phyloP scores from a whole-genome alignment of 2,329 filamentous ascomycete species.

The Trichoderma brevicompactum region DNA sequence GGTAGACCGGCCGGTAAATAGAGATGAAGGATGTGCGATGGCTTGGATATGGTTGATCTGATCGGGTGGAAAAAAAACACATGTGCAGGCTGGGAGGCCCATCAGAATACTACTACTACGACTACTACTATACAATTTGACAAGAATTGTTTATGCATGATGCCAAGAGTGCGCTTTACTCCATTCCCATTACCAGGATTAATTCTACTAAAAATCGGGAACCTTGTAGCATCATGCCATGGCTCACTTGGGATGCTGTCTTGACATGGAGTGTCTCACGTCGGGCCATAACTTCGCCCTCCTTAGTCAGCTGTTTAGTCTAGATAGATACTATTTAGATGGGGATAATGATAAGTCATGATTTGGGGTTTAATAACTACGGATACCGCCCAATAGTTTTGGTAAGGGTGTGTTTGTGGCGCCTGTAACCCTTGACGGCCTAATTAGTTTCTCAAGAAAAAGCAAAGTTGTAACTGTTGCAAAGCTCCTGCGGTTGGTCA shows the following conservation, averaged over 20 bases:
- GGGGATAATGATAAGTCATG: constrained; percentile 4
- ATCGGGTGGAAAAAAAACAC: background rate
- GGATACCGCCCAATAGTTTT: background rate
- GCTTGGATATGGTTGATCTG: constrained; percentile 17
- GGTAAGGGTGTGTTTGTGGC: constrained; percentile 4
- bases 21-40: background rate
- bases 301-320: background rate
- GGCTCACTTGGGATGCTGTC: background rate
- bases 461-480: background rate
- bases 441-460: background rate
- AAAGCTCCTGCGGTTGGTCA: background rate
- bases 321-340: background rate
- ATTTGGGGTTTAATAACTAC: background rate
- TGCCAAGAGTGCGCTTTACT: too few relatives aligned
- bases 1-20: constrained; percentile 4
- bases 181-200: background rate
- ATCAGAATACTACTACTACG: constrained; percentile 1
- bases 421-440: constrained; percentile 1
- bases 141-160: background rate
- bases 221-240: background rate
- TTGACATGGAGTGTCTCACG: background rate
- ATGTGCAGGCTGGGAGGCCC: constrained; percentile 4
- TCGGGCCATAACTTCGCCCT: background rate
- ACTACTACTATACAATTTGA: background rate
- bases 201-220: background rate